Evolutionary conservation across 169 alveolate genomes (phyloP), one percentile per base, ranked within the genome.

Genomic region (Eimeria acervulina): DNA sequence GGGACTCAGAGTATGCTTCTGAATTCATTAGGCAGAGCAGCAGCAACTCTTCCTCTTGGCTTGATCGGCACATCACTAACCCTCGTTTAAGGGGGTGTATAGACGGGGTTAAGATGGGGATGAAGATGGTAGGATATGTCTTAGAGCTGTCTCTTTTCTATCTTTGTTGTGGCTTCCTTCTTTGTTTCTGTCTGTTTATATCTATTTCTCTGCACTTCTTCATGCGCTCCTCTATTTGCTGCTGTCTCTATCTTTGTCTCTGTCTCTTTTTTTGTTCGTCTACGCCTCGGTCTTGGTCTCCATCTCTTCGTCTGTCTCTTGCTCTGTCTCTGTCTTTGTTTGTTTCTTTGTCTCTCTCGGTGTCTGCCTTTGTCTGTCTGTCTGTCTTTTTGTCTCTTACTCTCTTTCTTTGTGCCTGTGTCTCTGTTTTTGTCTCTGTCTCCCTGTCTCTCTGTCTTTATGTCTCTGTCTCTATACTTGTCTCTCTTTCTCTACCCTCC

Each of bases 41-140:
- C n/a, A 23, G 42, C 28, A 80, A 55, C 13, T 52, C 87, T 0
- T 81, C 95, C 15, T 51, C 15, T 19, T 59, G 83, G 83, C 78
- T 91, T 26, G 96, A 94, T 28, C 51, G 74, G 40, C 83, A 59
- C 59, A 93, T 96, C 68, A 97, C 97, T 38, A 97, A 97, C 85
- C 98, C 98, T 36, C 91, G 99, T 83, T 97, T 98, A 38, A 95
- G 97, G 47, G 97, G 96, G 61, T 98, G 99, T 95, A 89, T 97
- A 74, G 99, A 98, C 42, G 98, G 98, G 90, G 96, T 98, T 63
- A 98, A 98, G 89, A 96, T 98, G 99, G 99, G 99, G 19, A 97
- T 97, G 87, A 98, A 98, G 90, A 98, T 97, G 99, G 99, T 97
- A 90, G 59, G 96, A n/a, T n/a, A n/a, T n/a, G n/a, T n/a, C n/a